Base-by-base conservation (phyloP, 2,329 filamentous ascomycete species). In the Hortaea werneckii region DNA sequence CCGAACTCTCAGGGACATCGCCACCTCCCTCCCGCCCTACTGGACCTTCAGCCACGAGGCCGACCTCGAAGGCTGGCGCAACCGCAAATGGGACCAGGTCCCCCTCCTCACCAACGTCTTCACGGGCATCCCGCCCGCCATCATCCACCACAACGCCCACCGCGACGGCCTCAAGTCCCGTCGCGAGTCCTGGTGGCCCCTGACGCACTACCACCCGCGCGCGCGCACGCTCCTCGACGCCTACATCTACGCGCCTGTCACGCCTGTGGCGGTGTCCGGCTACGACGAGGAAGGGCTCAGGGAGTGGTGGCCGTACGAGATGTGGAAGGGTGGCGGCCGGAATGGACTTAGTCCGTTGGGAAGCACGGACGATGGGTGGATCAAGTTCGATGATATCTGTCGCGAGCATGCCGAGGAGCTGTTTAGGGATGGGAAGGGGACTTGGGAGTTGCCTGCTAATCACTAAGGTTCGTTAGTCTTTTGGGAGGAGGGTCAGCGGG, bases 241-340 rank as follows among this genome's bases (percentile, higher is more conserved):
- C 6, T 46, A 44, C 28, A 45, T 54, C 2, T 45, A 47, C 30
- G 48, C 45, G 20, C 54, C 51, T 1, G 29, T 50, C 9, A 41
- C 47, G 12, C 52, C 58, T 5, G 45, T 62, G 5, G 59, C 67
- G 5, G 58, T 64, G 20, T 62, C 66, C 2, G 65, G 68, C 1
- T 62, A 67, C 38, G 63, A 64, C 2, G 62, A 65, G 4, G 57
- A 65, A 2, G 46, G 39, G 1, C 34, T 42, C 53, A 64, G 13
- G 64, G 67, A 34, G 64, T 69, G 6, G 58, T 70, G 49, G 65
- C 64, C 29, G 61, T 62, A 63, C 65, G 70, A 68, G 65, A 72
- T 55, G 51, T 65, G 70, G 6, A 67, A 63, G 39, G 71, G 72
- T 1, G 73, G 72, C 3, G 59, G 69, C 6, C 72, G 71, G 69